Conservation (phyloP, 306 rosid genomes). For the Dalbergia cochinchinensis region DNA sequence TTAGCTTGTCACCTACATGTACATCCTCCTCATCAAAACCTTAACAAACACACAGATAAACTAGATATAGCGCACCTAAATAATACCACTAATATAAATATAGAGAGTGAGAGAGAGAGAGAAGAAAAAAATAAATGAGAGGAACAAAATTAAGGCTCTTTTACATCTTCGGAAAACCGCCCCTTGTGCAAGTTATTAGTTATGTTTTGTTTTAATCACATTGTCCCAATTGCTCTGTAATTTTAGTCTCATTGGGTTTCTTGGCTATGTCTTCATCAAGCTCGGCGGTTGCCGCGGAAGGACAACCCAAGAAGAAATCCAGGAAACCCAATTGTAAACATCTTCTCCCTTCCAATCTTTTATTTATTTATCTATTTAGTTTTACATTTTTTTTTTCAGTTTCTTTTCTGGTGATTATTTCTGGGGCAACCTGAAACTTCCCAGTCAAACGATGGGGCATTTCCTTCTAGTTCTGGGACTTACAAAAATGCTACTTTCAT, state of each 20-base stretch:
- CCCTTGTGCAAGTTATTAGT: not conserved
- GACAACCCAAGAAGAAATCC: conserved; percentile 49
- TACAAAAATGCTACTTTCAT: not conserved
- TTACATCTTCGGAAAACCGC: not conserved
- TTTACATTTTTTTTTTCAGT: not conserved
- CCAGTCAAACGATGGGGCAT: conserved; percentile 8
- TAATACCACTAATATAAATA: not conserved
- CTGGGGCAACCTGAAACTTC: not conserved
- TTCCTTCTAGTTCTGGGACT: not conserved
- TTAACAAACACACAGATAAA: not conserved
- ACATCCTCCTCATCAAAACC: not conserved
- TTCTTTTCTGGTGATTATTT: not conserved
- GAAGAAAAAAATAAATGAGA: too few relatives aligned
- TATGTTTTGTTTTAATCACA: conserved; percentile 11
- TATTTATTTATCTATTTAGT: not conserved
- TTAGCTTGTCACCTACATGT: not conserved
- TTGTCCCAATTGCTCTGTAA: conserved; percentile 5
- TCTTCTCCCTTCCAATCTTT: conserved; percentile 16
- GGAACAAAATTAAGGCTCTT: not conserved
- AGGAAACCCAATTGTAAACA: conserved; percentile 50
- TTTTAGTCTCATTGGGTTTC: conserved; percentile 33
- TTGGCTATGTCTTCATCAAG: conserved; percentile 47
- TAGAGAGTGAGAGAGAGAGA: not conserved
- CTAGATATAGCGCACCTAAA: not conserved
- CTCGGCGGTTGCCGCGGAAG: conserved; percentile 28